Evolutionary conservation across 139 green algal species (phyloP), one percentile per base, ranked within the genome.

Genomic region (Coccomyxa sp.): DNA sequence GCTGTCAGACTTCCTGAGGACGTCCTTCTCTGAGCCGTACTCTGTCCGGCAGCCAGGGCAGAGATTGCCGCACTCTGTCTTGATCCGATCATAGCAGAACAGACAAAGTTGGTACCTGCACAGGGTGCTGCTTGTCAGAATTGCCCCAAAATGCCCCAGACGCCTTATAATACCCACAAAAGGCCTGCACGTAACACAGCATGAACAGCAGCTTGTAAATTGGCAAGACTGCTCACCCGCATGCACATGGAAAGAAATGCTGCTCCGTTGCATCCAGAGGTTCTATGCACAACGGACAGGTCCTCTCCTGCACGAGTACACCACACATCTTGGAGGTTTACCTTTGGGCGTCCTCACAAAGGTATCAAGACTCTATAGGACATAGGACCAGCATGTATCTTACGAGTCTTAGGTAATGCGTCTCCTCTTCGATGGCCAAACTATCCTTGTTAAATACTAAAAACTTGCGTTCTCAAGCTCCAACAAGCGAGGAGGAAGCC

Each of bases 101-200:
- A 89, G 76, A 41, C 87, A 91, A 8, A 91, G 78, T 74, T 91
- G 87, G 70, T 89, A 91, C 70, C 86, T 87, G 81, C 86, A 81
- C 31, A 34, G 0, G 39, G 55, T 34, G 38, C 6, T 72, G 18
- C 24, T 31, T 31, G 69, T 36, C 40, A 71, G 10, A 37, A 68
- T 50, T 39, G n/a, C 34, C 8, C 33, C 36, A 68, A 29, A 54
- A 74, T 31, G 7, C 24, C 10, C 69, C 69, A 40, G 31, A 44
- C 33, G 69, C 69, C 33, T 24, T 29, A 34, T 40, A 8, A 9
- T 74, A 27, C 10, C 69, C 12, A 8, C n/a, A 24, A 9, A 34
- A 27, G 9, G 24, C 33, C 39, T 7, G 34, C 8, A 74, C 31
- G 8, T 36, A 70, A 27, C 58, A 70, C 18, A 31, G 8, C 8